Base-by-base conservation (phyloP, 1,284 basidiomycete species). In the Pseudozyma thailandica region DNA sequence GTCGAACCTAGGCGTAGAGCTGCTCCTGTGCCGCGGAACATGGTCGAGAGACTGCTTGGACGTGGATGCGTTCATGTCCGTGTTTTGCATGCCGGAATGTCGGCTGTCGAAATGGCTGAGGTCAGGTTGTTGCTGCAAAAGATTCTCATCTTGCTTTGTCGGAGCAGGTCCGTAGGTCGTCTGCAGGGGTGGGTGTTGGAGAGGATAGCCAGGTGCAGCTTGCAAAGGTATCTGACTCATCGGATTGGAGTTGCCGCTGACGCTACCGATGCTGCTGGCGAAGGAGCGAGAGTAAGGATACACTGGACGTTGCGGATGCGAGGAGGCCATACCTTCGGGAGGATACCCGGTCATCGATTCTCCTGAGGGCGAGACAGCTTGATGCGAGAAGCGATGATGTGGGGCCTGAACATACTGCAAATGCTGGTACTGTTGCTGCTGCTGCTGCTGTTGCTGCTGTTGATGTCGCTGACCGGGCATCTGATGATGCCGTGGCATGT, bases 101-200 rank as follows among this genome's bases (percentile, higher is more conserved):
- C 27, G 38, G 2, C 27, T 16, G 27, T 48, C 60, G 21, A 57
- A 52, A 2, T 47, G 23, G 5, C 50, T 49, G 20, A 52, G 23
- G 7, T 56, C 52, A 8, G 57, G 41, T 44, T 41, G 44, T 21
- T 55, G 63, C 45, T 65, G 62, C 6, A 66, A 45, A 4, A 60
- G 27, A 23, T 33, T 35, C 2, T 41, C 30, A 5, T 64, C 56
- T 25, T 23, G 23, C 33, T 39, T 58, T 6, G 48, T 23, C 10
- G 56, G 43, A 3, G 59, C 44, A 21, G 58, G 59, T 6, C 55
- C 59, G 28, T 61, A 69, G 2, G 65, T 13, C 1, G 55, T 38
- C 7, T 57, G 65, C 9, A 51, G 63, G 3, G 51, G 52, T 1
- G 38, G 59, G n/a, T 69, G 65, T 41, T 64, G 66, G 9, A 70